Conservation (phyloP, 2,329 filamentous ascomycete species). For the Tolypocladium tropicale region DNA sequence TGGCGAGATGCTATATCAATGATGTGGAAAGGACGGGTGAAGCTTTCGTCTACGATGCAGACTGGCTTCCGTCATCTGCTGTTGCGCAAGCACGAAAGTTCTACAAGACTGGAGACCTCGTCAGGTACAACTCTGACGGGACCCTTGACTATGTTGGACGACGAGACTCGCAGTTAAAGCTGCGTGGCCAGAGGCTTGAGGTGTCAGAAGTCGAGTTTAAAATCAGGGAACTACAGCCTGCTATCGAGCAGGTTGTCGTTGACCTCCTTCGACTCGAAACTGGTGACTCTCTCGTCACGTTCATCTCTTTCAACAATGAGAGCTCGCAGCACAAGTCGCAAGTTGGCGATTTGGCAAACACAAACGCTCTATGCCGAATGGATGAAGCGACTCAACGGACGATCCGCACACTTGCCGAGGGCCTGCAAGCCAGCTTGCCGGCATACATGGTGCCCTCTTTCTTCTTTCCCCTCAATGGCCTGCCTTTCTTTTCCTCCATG, state of each 20-base stretch:
- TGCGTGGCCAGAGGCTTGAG: constrained; percentile 46
- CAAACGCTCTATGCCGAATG: too few species aligned
- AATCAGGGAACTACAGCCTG: neutral
- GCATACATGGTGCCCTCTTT: constrained; percentile 31
- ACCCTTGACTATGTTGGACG: constrained; percentile 35
- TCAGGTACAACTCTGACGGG: constrained; percentile 27
- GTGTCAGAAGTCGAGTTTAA: constrained; percentile 18
- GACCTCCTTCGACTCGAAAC: constrained; percentile 1
- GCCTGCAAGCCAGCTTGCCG: constrained; percentile 6
- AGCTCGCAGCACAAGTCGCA: too few species aligned
- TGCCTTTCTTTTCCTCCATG: constrained; percentile 16
- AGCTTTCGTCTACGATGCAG: constrained; percentile 30
- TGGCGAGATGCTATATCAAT: constrained; percentile 13
- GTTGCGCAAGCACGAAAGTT: constrained; percentile 4
- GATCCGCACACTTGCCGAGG: neutral
- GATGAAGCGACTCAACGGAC: neutral
- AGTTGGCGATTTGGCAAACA: too few species aligned
- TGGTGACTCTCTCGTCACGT: neutral
- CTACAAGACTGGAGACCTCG: constrained; percentile 40
- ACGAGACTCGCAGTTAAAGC: constrained; percentile 47
- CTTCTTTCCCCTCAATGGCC: constrained; percentile 25
- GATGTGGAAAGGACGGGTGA: constrained; percentile 2
- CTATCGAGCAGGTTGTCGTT: constrained; percentile 1
- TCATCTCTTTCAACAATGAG: neutral
- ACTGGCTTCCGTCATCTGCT: constrained; percentile 12